phyloP scores from a whole-genome alignment of 768 basidiomycete genomes.

The Hortiboletus campestris region DNA sequence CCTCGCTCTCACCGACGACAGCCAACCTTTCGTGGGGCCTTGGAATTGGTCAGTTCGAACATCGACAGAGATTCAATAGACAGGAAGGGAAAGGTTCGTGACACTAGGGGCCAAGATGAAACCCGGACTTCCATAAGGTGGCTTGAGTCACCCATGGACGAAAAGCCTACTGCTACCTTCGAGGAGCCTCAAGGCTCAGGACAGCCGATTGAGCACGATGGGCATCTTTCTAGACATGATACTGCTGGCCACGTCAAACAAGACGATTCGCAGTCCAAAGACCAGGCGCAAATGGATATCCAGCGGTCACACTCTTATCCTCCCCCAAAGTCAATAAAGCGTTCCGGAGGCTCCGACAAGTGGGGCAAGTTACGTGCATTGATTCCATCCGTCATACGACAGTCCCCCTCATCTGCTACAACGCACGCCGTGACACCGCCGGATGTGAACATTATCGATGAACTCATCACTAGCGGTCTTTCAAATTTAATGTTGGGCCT shows the following conservation, averaged over 20 bases:
- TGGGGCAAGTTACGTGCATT: conserved; percentile 70
- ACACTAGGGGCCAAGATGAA: conserved; percentile 45
- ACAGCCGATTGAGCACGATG: conserved; percentile 26
- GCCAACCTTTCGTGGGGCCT: conserved; percentile 59
- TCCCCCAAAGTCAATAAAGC: conserved; percentile 20
- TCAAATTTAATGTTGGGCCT: conserved; percentile 75
- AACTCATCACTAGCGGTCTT: conserved; percentile 77
- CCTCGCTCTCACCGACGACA: conserved; percentile 23
- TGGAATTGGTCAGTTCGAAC: conserved; percentile 42
- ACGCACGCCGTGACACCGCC: conserved; percentile 48
- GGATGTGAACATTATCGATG: conserved; percentile 75
- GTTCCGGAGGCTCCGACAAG: conserved; percentile 34
- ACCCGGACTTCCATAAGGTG: conserved; percentile 54
- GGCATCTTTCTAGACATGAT: conserved; percentile 12
- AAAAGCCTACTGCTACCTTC: conserved; percentile 36
- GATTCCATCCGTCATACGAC: conserved; percentile 51
- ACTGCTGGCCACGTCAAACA: conserved; percentile 1
- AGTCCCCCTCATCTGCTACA: conserved; percentile 35
- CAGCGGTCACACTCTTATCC: conserved; percentile 30
- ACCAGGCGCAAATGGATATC: conserved; percentile 4
- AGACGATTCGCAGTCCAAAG: conserved; percentile 3
- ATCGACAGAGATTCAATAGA: conserved; percentile 42
- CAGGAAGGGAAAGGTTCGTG: conserved; percentile 54
- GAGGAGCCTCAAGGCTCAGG: conserved; percentile 24
- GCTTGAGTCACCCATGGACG: conserved; percentile 54